Conservation (phyloP, 495 filamentous ascomycete species). For the Lineolata rhizophorae region DNA sequence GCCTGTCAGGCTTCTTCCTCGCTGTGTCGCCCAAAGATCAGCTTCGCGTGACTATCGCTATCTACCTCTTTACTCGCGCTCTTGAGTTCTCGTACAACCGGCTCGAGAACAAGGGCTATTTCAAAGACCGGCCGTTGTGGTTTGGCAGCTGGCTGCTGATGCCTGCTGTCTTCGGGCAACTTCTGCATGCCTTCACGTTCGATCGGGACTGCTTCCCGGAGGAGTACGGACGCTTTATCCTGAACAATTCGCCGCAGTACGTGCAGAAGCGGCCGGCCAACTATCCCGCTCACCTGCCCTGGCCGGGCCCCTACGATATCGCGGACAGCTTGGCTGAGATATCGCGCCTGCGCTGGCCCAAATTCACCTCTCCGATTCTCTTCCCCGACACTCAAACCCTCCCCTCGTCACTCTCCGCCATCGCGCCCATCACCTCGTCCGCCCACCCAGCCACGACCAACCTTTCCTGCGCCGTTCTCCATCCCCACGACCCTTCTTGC, state of each 20-base stretch:
- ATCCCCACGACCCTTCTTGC: slow-evolving; percentile 73
- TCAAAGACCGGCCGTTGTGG: slow-evolving; percentile 60
- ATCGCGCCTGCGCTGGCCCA: slow-evolving; percentile 60
- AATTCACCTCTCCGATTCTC: slow-evolving; percentile 69
- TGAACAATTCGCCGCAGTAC: slow-evolving; percentile 55
- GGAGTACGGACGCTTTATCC: slow-evolving; percentile 50
- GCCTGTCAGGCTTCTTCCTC: slow-evolving; percentile 61
- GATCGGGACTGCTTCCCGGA: slow-evolving; percentile 71
- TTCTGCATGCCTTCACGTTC: slow-evolving; percentile 81
- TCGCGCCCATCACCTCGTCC: slow-evolving; percentile 57
- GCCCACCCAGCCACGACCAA: slow-evolving; percentile 68
- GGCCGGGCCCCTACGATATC: slow-evolving; percentile 57
- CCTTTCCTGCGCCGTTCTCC: slow-evolving; percentile 79
- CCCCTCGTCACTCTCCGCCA: slow-evolving; percentile 36
- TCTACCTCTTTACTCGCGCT: slow-evolving; percentile 56
- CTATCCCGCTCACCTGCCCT: slow-evolving; percentile 41
- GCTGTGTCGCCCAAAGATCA: slow-evolving; percentile 59
- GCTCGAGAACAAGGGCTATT: slow-evolving; percentile 56
- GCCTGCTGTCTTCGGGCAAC: slow-evolving; percentile 74
- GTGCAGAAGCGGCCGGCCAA: slow-evolving; percentile 47
- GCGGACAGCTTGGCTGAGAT: slow-evolving; percentile 65
- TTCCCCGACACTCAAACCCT: slow-evolving; percentile 44
- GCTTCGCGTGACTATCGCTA: slow-evolving; percentile 53
- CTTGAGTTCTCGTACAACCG: slow-evolving; percentile 76
- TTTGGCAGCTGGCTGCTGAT: slow-evolving; percentile 94